Conservation (phyloP, 805 yeast genomes). For the Cyberlindnera xishuangbannaensis region DNA sequence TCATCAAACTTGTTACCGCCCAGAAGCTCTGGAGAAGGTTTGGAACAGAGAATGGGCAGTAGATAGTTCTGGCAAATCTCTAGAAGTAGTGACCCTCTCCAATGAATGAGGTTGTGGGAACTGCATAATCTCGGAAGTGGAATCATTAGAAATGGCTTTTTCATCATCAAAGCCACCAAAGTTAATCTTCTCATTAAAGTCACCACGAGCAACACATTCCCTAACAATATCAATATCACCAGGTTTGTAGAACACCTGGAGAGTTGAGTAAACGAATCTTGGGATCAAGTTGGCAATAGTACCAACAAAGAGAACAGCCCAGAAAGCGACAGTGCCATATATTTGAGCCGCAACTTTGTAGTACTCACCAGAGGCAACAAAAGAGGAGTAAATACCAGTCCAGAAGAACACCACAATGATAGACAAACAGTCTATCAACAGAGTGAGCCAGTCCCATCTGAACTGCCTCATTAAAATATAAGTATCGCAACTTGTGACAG, state of each 20-base stretch:
- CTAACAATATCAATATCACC: constrained; percentile 66
- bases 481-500: constrained; percentile 59
- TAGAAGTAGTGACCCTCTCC: constrained; percentile 13
- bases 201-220: constrained; percentile 58
- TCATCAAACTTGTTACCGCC: too few species aligned
- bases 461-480: constrained; percentile 63
- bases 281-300: constrained; percentile 58
- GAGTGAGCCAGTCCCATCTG: constrained; percentile 78
- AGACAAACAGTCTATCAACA: constrained; percentile 50
- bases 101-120: too few species aligned
- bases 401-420: constrained; percentile 59
- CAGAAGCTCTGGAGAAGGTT: too few species aligned
- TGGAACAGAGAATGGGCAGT: constrained; percentile 13
- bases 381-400: constrained; percentile 73
- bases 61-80: constrained; percentile 15
- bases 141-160: constrained; percentile 8
- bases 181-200: constrained; percentile 36
- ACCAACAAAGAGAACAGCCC: constrained; percentile 64
- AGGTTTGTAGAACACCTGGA: constrained; percentile 48
- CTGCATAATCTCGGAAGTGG: constrained; percentile 7
- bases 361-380: constrained; percentile 45
- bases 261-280: constrained; percentile 52
- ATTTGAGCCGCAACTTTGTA: constrained; percentile 60
- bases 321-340: constrained; percentile 54
- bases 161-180: constrained; percentile 7